Conservation (phyloP, 306 rosid genomes). For the Cicer chorassanicum region DNA sequence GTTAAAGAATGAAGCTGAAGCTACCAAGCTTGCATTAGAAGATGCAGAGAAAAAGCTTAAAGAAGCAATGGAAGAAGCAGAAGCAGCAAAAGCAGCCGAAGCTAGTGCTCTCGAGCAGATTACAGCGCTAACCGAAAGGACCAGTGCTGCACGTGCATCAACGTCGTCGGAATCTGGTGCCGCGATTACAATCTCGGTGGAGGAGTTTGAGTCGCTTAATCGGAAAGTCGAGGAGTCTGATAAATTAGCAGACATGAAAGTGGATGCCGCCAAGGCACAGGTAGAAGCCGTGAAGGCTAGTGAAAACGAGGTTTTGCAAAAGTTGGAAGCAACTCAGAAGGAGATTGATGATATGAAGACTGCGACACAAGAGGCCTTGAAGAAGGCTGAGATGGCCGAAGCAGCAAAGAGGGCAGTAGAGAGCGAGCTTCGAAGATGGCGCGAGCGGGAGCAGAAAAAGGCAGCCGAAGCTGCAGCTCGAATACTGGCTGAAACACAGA, state of each 20-base stretch:
- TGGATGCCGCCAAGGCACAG: slow-evolving; percentile 96
- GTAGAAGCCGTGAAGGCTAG: slow-evolving; percentile 99
- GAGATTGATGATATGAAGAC: slow-evolving; percentile 80
- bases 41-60: slow-evolving; percentile 78
- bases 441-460: slow-evolving; percentile 89
- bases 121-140: slow-evolving; percentile 68
- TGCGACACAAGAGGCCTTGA: slow-evolving; percentile 73
- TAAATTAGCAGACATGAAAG: slow-evolving; percentile 85
- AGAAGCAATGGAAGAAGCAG: slow-evolving; percentile 78
- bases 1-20: slow-evolving; percentile 78
- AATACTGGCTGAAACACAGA: slow-evolving; percentile 73
- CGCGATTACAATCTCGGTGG: slow-evolving; percentile 75
- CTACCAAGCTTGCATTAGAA: slow-evolving; percentile 62
- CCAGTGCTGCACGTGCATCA: slow-evolving; percentile 86
- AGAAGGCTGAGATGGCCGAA: slow-evolving; percentile 92
- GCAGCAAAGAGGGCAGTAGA: slow-evolving; percentile 95
- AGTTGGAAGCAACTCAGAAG: slow-evolving; percentile 71
- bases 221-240: slow-evolving; percentile 89
- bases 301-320: slow-evolving; percentile 77
- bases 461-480: slow-evolving; percentile 90
- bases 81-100: slow-evolving; percentile 84
- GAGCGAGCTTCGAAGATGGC: slow-evolving; percentile 88
- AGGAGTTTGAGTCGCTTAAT: slow-evolving; percentile 81
- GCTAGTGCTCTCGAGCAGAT: slow-evolving; percentile 80
- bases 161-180: slow-evolving; percentile 85